These are phyloP conservation scores for Alternaria gaisen DNA, from an alignment of 2,329 filamentous ascomycete species.

Conservation along the genomic window DNA sequence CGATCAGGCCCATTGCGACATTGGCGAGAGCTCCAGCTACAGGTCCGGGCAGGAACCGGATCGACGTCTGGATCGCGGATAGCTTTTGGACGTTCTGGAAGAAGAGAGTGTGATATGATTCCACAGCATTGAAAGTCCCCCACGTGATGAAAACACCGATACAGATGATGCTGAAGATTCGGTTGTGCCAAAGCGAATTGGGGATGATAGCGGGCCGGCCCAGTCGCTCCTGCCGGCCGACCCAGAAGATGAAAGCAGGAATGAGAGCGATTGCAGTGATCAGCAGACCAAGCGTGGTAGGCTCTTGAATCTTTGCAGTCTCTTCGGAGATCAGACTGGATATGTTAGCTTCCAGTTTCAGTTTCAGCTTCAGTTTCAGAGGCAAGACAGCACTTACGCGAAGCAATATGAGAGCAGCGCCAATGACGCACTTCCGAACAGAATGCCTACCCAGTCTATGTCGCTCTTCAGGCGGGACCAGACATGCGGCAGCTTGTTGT, in stretches of 20 bases:
- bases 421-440: slow-evolving; percentile 57
- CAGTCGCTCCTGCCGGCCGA: slow-evolving; percentile 57
- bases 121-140: slow-evolving; percentile 36
- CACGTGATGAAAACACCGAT: slow-evolving; percentile 53
- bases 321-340: neutral
- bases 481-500: too few relatives aligned
- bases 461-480: slow-evolving; percentile 50
- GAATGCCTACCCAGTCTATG: slow-evolving; percentile 64
- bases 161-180: slow-evolving; percentile 65
- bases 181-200: slow-evolving; percentile 68
- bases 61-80: slow-evolving; percentile 45
- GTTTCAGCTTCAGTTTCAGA: slow-evolving; percentile 49
- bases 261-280: slow-evolving; percentile 55
- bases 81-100: slow-evolving; percentile 55
- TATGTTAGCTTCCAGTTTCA: slow-evolving; percentile 33
- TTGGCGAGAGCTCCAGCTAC: slow-evolving; percentile 54
- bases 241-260: slow-evolving; percentile 64
- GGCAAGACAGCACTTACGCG: slow-evolving; percentile 52
- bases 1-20: slow-evolving; percentile 57
- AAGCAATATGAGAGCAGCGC: slow-evolving; percentile 64
- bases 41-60: slow-evolving; percentile 56
- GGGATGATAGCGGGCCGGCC: slow-evolving; percentile 66
- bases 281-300: slow-evolving; percentile 55
- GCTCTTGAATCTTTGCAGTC: neutral
- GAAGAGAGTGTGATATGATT: slow-evolving; percentile 52